Percentiles rank a stretch among this genome's conserved stretches.
Conservation (phyloP, 2,329 filamentous ascomycete genomes). For the Colletotrichum sp. region DNA sequence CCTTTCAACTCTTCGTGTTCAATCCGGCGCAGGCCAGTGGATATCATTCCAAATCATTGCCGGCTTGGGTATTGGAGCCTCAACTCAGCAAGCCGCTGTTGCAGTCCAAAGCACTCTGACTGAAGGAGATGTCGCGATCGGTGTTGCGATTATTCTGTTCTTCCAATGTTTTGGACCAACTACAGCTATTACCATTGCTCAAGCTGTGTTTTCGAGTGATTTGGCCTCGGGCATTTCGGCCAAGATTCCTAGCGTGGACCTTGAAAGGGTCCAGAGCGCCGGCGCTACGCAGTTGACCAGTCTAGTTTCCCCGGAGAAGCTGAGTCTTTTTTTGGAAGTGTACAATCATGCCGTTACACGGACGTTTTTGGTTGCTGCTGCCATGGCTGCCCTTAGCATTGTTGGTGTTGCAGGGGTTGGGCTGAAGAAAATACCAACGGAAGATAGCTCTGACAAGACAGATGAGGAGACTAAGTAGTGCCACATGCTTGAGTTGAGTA, state of each 20-base stretch:
- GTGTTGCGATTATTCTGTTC: background rate
- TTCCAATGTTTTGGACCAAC: conserved; percentile 11
- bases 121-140: background rate
- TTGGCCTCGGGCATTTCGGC: background rate
- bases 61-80: background rate
- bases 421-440: background rate
- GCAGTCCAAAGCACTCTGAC: background rate
- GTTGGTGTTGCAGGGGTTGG: conserved; percentile 6
- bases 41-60: conserved; percentile 27
- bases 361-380: conserved; percentile 1
- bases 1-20: background rate
- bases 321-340: background rate
- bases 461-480: background rate
- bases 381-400: background rate
- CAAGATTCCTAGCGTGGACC: background rate
- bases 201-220: background rate
- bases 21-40: conserved; percentile 36
- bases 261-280: background rate
- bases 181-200: background rate
- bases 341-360: conserved; percentile 9
- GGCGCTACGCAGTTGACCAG: background rate
- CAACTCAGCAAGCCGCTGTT: conserved; percentile 12
- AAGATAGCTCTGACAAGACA: background rate
- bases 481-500: too few relatives aligned
- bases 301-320: background rate